Base-by-base conservation (phyloP, 2,329 filamentous ascomycete genomes). In the Aciculosporium take region DNA sequence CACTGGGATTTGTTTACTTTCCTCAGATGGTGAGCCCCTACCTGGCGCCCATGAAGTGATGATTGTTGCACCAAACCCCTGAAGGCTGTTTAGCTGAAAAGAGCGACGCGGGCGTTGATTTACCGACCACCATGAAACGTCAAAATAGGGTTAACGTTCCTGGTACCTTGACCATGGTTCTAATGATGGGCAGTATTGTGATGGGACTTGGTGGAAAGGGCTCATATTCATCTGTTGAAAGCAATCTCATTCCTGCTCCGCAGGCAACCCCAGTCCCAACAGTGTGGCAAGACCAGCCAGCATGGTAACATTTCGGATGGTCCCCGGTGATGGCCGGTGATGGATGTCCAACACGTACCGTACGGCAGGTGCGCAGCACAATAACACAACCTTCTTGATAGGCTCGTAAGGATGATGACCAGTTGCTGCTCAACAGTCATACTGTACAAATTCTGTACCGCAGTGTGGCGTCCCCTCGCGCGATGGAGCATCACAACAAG, bases 211-310 rank as follows among this genome's bases (percentile, higher is more conserved):
- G 27, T n/a, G 27, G n/a, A n/a, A 29, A 7, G 12, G 27, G 27
- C 12, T 24, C n/a, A 29, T 29, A 12, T 3, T 13, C 9, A 30
- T 15, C n/a, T 31, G 37, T 20, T 23, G 20, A 25, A 21, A 39
- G 10, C 28, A 23, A 12, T 34, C 17, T 17, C 36, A 29, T 24
- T 37, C 32, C 37, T 37, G 25, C 35, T 43, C 25, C 27, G 15
- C 28, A 23, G 32, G n/a, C 18, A 20, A 25, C 28, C 38, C 30
- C 37, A 40, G 37, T 40, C 42, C 42, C 42, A 43, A 37, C 31
- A 40, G 32, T 37, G 41, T 33, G 41, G 41, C 31, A 40, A 39
- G 29, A 37, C 41, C 18, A 18, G 37, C 41, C 18, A 18, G 37
- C 37, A 34, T 40, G 37, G 37, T 31, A 43, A 31, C 37, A 36